Evolutionary conservation across 2,329 filamentous ascomycete species (phyloP).

Genomic region (Bipolaris bicolor): DNA sequence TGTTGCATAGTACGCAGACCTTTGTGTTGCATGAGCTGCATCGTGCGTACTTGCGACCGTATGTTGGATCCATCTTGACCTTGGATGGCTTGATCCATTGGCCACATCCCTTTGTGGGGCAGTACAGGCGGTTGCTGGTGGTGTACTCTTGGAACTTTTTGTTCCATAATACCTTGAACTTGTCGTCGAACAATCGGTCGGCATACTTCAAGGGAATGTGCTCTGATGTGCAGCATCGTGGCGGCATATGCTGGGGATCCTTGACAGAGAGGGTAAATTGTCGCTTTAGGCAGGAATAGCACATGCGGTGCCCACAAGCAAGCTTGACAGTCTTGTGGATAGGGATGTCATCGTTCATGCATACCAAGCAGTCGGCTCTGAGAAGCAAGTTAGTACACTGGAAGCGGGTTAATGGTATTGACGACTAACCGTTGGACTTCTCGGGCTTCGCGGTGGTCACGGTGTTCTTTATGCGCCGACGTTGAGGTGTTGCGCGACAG

Average conservation of each 20-base stretch:
- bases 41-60: constrained; percentile 67
- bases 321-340: constrained; percentile 70
- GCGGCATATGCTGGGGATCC: constrained; percentile 83
- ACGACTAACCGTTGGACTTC: constrained; percentile 19
- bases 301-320: constrained; percentile 82
- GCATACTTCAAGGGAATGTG: constrained; percentile 78
- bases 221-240: constrained; percentile 76
- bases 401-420: not conserved
- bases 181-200: constrained; percentile 72
- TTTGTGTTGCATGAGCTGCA: constrained; percentile 75
- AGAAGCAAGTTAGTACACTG: constrained; percentile 17
- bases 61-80: constrained; percentile 61
- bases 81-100: constrained; percentile 79
- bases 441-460: constrained; percentile 1
- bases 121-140: constrained; percentile 77
- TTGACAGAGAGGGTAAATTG: constrained; percentile 77
- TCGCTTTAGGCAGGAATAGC: constrained; percentile 74
- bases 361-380: constrained; percentile 75
- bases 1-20: constrained; percentile 76
- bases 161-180: constrained; percentile 82
- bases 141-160: constrained; percentile 78
- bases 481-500: constrained; percentile 31
- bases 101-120: constrained; percentile 73
- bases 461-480: constrained; percentile 35
- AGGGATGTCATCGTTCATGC: constrained; percentile 70